Conservation (phyloP, 2,329 filamentous ascomycete genomes). For the Phaeosphaeriaceae sp. region DNA sequence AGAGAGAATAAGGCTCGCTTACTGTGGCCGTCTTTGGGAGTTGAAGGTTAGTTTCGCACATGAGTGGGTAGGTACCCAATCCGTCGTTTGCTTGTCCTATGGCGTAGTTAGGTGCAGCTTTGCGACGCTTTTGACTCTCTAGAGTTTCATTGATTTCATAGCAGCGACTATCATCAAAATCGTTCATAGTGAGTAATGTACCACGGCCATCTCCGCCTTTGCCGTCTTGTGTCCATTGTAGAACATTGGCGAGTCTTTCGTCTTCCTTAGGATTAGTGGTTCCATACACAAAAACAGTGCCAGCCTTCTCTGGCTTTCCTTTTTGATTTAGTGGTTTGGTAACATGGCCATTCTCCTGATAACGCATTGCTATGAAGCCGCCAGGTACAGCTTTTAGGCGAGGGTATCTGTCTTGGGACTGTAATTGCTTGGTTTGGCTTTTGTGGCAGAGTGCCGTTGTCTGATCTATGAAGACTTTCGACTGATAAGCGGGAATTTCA, state of each 20-base stretch:
- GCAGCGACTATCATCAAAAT: conserved; percentile 91
- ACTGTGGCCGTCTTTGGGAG: conserved; percentile 70
- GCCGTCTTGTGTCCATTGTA: conserved; percentile 82
- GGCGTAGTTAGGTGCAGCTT: conserved; percentile 60
- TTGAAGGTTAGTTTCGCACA: conserved; percentile 81
- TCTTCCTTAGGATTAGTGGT: conserved; percentile 56
- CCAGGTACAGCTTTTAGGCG: conserved; percentile 64
- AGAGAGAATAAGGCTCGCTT: conserved; percentile 76
- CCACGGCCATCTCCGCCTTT: conserved; percentile 82
- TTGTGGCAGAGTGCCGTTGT: conserved; percentile 71
- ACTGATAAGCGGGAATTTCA: conserved; percentile 58
- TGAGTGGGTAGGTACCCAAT: conserved; percentile 60
- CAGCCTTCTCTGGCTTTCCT: conserved; percentile 54
- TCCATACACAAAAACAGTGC: too few species aligned
- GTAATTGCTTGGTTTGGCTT: conserved; percentile 63
- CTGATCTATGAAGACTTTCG: conserved; percentile 53
- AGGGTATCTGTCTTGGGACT: conserved; percentile 64
- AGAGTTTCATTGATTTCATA: conserved; percentile 71
- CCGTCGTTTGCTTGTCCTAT: conserved; percentile 55
- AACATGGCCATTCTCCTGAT: conserved; percentile 59
- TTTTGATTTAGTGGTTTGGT: conserved; percentile 48
- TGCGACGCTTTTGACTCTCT: conserved; percentile 66
- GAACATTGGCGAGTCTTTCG: conserved; percentile 68
- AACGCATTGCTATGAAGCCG: conserved; percentile 56
- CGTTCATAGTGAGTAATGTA: conserved; percentile 74